Percentiles rank a stretch among this genome's conserved stretches.
Conservation (phyloP, 371 early-diverging fungal genomes). For the Zychaea mexicana region DNA sequence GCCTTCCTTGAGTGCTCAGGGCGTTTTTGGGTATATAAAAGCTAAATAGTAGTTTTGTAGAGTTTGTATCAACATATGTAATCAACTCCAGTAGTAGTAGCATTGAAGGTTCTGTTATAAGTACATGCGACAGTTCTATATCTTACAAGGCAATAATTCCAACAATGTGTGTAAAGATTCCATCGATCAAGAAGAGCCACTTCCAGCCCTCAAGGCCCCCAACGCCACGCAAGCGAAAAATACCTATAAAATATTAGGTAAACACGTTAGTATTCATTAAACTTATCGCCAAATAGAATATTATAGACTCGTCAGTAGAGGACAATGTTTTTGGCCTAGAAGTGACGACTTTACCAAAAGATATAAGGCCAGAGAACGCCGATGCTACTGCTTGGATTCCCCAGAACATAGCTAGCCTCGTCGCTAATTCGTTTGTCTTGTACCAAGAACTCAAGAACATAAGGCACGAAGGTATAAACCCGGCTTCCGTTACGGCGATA, state of each 20-base stretch:
- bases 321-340: no score
- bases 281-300: no score
- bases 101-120: no score
- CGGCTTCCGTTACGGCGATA: constrained; percentile 50
- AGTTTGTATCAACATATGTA: no score
- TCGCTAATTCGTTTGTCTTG: constrained; percentile 59
- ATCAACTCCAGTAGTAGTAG: no score
- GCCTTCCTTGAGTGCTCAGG: constrained; percentile 29
- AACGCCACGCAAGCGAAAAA: constrained; percentile 55
- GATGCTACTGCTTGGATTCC: constrained; percentile 59
- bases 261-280: no score
- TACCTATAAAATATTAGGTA: no score
- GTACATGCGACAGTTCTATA: background rate
- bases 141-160: constrained; percentile 46
- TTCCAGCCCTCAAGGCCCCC: constrained; percentile 60
- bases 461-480: constrained; percentile 58
- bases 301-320: no score
- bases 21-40: constrained; percentile 52
- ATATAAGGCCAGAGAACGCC: constrained; percentile 59
- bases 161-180: constrained; percentile 50
- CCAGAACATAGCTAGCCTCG: constrained; percentile 64
- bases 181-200: constrained; percentile 60
- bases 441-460: constrained; percentile 62
- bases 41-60: constrained; percentile 9
- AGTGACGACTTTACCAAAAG: no score